Base-by-base conservation (phyloP, 2,329 filamentous ascomycete genomes). In the Alternaria gansuensis region DNA sequence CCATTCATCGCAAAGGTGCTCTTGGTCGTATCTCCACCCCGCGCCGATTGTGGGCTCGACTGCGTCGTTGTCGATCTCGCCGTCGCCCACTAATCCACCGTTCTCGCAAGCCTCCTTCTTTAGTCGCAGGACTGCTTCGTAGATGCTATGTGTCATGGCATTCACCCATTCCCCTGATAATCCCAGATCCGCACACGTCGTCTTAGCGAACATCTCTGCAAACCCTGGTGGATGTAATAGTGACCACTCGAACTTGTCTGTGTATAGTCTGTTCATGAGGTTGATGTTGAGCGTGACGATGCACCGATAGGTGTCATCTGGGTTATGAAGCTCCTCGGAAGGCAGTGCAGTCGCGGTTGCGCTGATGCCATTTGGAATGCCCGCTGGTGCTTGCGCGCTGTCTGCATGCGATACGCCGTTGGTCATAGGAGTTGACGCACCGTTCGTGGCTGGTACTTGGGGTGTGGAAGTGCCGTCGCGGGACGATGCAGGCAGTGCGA, bases 161-260 rank as follows among this genome's bases (percentile, higher is more conserved):
- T 93, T 91, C 4, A 97, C 88, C 93, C 95, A 99, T 80, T 99
- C 95, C 44, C 93, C 92, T 6, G 89, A 85, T 52, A 99, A 82
- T 6, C 94, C 94, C 8, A 99, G 82, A 75, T 99, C 95, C 28
- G 92, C 91, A 75, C 95, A 98, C 0, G 95, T 98, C 65, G 92
- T 88, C 74, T 92, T 92, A 33, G 95, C 93, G 76, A 98, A 98
- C 11, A 90, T 87, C 77, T 99, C 94, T 0, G 95, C 92, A 40
- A 94, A 93, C 23, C 94, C 94, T 2, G 93, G 90, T 2, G 93
- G 93, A 71, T 98, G 93, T 17, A 97, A 83, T 21, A 99, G 82
- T 5, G 94, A 98, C 94, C 94, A 98, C 76, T 98, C 94, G 65
- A 99, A 98, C 73, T 93, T 97, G 82, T 99, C 95, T 3, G 92